Evolutionary conservation across 1,284 basidiomycete genomes (phyloP).

Genomic region (Entoloma clypeatum): DNA sequence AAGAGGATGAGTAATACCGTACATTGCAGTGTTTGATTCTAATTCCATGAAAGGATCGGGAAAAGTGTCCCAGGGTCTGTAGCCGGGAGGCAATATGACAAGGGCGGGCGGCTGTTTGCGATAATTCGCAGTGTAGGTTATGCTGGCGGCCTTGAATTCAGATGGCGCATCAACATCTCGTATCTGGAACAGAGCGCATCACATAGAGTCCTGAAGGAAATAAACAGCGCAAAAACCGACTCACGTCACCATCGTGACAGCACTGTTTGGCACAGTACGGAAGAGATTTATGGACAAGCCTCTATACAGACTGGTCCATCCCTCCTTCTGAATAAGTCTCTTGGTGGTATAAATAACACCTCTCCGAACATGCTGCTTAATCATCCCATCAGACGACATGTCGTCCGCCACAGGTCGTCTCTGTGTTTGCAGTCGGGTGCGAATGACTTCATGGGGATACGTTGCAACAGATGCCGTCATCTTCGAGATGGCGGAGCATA

Average conservation of each 20-base stretch:
- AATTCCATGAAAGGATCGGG: no score
- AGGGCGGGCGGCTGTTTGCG: not conserved
- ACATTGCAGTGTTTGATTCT: no score
- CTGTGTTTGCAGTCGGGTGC: conserved; percentile 87
- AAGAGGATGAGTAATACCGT: no score
- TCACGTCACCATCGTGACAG: conserved; percentile 92
- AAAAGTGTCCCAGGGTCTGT: no score
- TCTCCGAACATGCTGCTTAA: conserved; percentile 44
- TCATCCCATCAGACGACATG: conserved; percentile 54
- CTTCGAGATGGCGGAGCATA: conserved; percentile 86
- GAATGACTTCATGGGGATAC: conserved; percentile 94
- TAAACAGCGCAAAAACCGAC: conserved; percentile 45
- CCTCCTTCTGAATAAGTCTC: conserved; percentile 75
- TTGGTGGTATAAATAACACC: conserved; percentile 72
- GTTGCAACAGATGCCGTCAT: conserved; percentile 93
- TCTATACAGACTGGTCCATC: conserved; percentile 84
- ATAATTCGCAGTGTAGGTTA: no score
- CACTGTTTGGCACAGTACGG: conserved; percentile 90
- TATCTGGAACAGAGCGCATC: conserved; percentile 13
- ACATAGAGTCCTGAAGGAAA: not conserved
- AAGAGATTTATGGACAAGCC: conserved; percentile 89
- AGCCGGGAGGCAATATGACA: no score
- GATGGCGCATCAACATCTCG: conserved; percentile 20
- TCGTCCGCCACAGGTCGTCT: conserved; percentile 56
- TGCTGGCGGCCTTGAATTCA: conserved; percentile 18